phyloP scores from a whole-genome alignment of 2,329 filamentous ascomycete genomes.

The Claviceps quebecensis region DNA sequence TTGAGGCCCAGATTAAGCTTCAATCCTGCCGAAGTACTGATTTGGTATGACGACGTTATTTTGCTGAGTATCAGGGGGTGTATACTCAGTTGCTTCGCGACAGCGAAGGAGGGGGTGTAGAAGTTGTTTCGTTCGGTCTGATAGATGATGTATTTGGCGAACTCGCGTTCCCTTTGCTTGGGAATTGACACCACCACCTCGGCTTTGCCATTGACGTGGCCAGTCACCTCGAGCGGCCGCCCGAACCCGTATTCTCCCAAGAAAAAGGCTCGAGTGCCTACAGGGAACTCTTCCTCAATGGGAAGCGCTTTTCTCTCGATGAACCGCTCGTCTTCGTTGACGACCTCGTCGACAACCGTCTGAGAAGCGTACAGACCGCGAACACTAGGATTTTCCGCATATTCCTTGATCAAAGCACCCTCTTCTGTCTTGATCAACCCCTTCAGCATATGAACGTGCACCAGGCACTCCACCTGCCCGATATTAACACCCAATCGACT shows the following conservation, averaged over 20 bases:
- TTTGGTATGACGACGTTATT: constrained; percentile 86
- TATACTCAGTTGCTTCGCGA: constrained; percentile 67
- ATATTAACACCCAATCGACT: constrained; percentile 82
- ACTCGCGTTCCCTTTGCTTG: constrained; percentile 64
- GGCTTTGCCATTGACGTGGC: constrained; percentile 60
- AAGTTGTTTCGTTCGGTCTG: constrained; percentile 55
- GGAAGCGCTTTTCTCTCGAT: constrained; percentile 78
- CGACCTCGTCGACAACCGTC: constrained; percentile 74
- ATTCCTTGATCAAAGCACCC: constrained; percentile 85
- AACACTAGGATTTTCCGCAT: constrained; percentile 69
- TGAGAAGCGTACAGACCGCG: constrained; percentile 88
- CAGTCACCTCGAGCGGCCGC: constrained; percentile 68
- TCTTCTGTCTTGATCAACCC: constrained; percentile 82
- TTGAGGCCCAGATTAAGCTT: constrained; percentile 88
- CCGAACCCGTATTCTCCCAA: constrained; percentile 89
- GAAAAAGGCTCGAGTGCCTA: constrained; percentile 76
- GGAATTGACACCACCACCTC: constrained; percentile 64
- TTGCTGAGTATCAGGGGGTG: constrained; percentile 86
- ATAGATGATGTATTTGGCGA: constrained; percentile 59
- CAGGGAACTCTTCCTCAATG: constrained; percentile 82
- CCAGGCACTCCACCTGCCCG: constrained; percentile 72
- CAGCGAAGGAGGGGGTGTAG: constrained; percentile 79
- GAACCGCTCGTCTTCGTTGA: constrained; percentile 86
- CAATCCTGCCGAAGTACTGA: constrained; percentile 62
- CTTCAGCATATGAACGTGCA: constrained; percentile 88